Evolutionary conservation across 805 yeast genomes (phyloP).

Genomic region (Starmerella vitae): DNA sequence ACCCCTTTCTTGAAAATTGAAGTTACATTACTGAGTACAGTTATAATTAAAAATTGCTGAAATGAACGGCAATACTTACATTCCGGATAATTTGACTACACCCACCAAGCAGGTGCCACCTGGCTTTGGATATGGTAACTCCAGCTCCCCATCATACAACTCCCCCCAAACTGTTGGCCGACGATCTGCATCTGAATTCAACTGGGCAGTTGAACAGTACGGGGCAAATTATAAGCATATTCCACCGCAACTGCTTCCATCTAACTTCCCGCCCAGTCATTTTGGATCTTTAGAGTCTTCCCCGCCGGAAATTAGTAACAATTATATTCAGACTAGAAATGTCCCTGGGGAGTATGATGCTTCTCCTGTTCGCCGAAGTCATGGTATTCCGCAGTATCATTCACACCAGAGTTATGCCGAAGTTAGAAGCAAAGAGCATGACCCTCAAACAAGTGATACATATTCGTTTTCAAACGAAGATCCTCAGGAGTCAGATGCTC

Average conservation of each 20-base stretch:
- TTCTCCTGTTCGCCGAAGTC: not conserved
- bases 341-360: not conserved
- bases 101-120: conserved; percentile 15
- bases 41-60: no score
- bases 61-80: no score
- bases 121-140: conserved; percentile 15
- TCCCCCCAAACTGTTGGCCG: conserved; percentile 10
- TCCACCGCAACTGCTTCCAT: conserved; percentile 9
- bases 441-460: no score
- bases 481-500: not conserved
- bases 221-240: not conserved
- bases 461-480: no score
- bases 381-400: conserved; percentile 3
- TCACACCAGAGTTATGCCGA: no score
- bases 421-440: no score
- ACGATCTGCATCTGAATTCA: not conserved
- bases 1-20: no score
- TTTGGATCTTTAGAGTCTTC: conserved; percentile 7
- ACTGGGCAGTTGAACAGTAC: conserved; percentile 4
- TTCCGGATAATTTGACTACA: conserved; percentile 2
- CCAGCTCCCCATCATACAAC: conserved; percentile 16
- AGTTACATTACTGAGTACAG: no score
- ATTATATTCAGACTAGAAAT: no score
- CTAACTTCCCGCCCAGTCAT: conserved; percentile 10
- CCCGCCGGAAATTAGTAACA: conserved; percentile 12